Conservation (phyloP, 345 rosid genomes). For the Erucastrum elatum region DNA sequence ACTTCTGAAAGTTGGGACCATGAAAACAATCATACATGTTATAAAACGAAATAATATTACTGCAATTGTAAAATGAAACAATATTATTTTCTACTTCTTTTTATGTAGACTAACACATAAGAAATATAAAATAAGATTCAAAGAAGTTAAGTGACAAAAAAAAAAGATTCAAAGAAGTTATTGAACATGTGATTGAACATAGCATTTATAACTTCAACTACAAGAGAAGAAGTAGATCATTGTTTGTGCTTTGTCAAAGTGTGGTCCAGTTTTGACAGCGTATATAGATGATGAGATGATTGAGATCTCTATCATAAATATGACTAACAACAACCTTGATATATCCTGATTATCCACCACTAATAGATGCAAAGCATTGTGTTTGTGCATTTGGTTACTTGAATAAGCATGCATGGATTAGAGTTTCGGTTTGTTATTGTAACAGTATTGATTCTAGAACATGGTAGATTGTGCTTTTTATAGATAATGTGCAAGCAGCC, state of each 20-base stretch:
- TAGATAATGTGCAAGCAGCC: background rate
- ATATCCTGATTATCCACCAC: slow-evolving; percentile 4
- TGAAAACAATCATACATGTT: background rate
- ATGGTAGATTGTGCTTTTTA: background rate
- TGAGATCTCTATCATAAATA: slow-evolving; percentile 4
- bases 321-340: background rate
- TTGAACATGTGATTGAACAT: slow-evolving; percentile 19
- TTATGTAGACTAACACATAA: background rate
- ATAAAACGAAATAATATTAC: background rate
- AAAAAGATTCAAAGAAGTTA: background rate
- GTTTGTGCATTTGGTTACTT: background rate
- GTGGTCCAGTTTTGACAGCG: slow-evolving; percentile 32
- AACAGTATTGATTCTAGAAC: background rate
- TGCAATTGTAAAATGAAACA: background rate
- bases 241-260: slow-evolving; percentile 25
- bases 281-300: background rate
- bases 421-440: background rate
- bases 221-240: slow-evolving; percentile 9
- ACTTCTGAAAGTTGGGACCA: background rate
- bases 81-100: too few relatives aligned
- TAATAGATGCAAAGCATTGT: slow-evolving; percentile 4
- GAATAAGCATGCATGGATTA: background rate
- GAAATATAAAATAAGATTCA: background rate
- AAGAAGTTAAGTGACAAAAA: background rate
- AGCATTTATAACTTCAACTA: slow-evolving; percentile 35